Percentiles rank a stretch among this genome's conserved stretches.
Conservation (phyloP, 495 filamentous ascomycete genomes). For the Penicillium desertorum region DNA sequence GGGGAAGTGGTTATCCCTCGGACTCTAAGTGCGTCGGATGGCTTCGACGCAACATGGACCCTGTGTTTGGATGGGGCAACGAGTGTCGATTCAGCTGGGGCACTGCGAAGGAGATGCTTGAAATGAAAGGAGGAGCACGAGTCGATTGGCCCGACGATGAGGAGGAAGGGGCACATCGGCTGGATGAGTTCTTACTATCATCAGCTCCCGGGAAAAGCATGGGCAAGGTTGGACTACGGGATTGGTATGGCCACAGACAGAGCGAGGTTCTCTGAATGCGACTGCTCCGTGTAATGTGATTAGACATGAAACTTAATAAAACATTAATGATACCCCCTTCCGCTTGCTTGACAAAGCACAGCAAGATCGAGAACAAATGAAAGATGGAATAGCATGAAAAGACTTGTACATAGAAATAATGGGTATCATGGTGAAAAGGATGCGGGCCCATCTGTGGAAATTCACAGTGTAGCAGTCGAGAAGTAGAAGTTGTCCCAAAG, state of each 20-base stretch:
- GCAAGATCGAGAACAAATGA: slow-evolving; percentile 17
- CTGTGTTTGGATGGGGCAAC: slow-evolving; percentile 90
- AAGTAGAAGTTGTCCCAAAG: slow-evolving; percentile 99
- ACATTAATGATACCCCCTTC: slow-evolving; percentile 32
- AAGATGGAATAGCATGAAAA: background rate
- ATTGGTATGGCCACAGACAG: slow-evolving; percentile 45
- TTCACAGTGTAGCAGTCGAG: slow-evolving; percentile 64
- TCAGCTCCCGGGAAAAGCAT: slow-evolving; percentile 27
- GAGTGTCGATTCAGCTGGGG: slow-evolving; percentile 95
- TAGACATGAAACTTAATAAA: slow-evolving; percentile 25
- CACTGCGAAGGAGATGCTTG: slow-evolving; percentile 89
- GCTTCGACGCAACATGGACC: slow-evolving; percentile 84
- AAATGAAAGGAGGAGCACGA: slow-evolving; percentile 59
- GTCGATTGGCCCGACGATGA: slow-evolving; percentile 84
- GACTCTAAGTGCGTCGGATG: slow-evolving; percentile 79
- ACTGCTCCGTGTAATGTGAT: slow-evolving; percentile 2
- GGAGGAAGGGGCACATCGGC: slow-evolving; percentile 57
- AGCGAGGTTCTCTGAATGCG: slow-evolving; percentile 32
- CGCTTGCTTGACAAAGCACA: slow-evolving; percentile 5
- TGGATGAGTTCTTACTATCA: slow-evolving; percentile 71
- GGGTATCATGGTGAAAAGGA: slow-evolving; percentile 29
- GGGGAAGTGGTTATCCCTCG: slow-evolving; percentile 93
- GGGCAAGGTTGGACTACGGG: slow-evolving; percentile 33
- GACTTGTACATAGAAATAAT: slow-evolving; percentile 16
- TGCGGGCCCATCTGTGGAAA: background rate